phyloP scores from a whole-genome alignment of 2,329 filamentous ascomycete species.

The Sporothrix schenckii region DNA sequence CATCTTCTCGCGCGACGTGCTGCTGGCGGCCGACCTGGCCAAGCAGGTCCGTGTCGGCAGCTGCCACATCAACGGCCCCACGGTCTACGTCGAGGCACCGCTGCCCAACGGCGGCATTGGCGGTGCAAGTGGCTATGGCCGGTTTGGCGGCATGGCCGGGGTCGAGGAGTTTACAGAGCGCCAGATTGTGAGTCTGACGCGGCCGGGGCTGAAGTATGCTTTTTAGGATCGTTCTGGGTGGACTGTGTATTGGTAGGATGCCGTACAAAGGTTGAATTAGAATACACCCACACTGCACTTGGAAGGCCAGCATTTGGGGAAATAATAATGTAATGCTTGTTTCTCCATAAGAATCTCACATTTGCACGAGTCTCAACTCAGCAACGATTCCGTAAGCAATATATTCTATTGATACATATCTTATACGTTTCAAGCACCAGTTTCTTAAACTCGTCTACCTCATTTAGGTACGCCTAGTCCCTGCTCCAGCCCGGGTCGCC shows the following conservation, averaged over 20 bases:
- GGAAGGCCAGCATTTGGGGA: no score
- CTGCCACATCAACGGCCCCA: conserved; percentile 51
- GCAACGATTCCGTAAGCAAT: no score
- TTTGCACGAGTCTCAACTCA: no score
- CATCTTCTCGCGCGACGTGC: conserved; percentile 66
- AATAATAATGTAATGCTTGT: no score
- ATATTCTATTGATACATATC: no score
- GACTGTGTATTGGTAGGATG: not conserved
- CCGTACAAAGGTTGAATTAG: not conserved
- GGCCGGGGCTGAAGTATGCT: conserved; percentile 38
- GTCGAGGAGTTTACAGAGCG: conserved; percentile 45
- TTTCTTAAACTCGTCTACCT: no score
- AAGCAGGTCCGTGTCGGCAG: conserved; percentile 59
- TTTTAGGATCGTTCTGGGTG: conserved; percentile 31
- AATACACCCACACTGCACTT: not conserved
- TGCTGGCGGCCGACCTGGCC: conserved; percentile 55
- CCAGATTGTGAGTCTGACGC: conserved; percentile 44
- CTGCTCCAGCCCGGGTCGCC: conserved; percentile 27
- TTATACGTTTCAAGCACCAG: no score
- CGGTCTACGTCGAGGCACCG: conserved; percentile 49
- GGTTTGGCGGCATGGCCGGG: conserved; percentile 46
- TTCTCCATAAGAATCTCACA: no score
- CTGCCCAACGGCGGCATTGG: conserved; percentile 50
- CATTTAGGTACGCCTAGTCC: not conserved
- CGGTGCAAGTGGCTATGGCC: conserved; percentile 49